Conservation (phyloP, 768 basidiomycete genomes). For the Lentinus tigrinus region DNA sequence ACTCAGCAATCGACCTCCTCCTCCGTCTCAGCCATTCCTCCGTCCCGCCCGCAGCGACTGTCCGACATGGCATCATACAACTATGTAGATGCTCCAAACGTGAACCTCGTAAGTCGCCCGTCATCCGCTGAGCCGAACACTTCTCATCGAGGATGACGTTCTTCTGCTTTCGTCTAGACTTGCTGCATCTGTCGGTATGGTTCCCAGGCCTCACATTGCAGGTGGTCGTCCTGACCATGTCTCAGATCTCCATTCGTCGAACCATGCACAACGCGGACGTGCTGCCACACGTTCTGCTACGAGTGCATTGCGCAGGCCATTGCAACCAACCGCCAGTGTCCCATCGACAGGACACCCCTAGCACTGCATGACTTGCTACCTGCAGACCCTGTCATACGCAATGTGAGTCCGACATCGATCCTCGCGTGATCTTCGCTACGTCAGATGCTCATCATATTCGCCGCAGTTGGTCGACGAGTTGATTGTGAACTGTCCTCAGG, state of each 20-base stretch:
- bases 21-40: not conserved
- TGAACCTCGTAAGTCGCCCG: slow-evolving; percentile 56
- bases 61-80: slow-evolving; percentile 38
- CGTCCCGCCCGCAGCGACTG: not conserved
- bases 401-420: slow-evolving; percentile 45
- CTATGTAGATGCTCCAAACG: slow-evolving; percentile 63
- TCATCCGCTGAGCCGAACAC: not conserved
- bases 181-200: slow-evolving; percentile 76
- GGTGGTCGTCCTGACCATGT: slow-evolving; percentile 40
- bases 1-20: not conserved
- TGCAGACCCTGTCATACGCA: slow-evolving; percentile 74
- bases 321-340: slow-evolving; percentile 67
- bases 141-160: slow-evolving; percentile 2
- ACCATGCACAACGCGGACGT: slow-evolving; percentile 71
- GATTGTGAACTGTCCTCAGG: slow-evolving; percentile 67
- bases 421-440: not conserved
- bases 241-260: slow-evolving; percentile 59
- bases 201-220: slow-evolving; percentile 23
- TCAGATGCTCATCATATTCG: not conserved
- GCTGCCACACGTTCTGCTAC: slow-evolving; percentile 85
- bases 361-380: slow-evolving; percentile 54
- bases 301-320: slow-evolving; percentile 78
- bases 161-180: slow-evolving; percentile 41
- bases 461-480: slow-evolving; percentile 81
- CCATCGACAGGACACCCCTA: slow-evolving; percentile 77